phyloP scores from a whole-genome alignment of 2,329 filamentous ascomycete species.

The Chaetomiaceae sp. region DNA sequence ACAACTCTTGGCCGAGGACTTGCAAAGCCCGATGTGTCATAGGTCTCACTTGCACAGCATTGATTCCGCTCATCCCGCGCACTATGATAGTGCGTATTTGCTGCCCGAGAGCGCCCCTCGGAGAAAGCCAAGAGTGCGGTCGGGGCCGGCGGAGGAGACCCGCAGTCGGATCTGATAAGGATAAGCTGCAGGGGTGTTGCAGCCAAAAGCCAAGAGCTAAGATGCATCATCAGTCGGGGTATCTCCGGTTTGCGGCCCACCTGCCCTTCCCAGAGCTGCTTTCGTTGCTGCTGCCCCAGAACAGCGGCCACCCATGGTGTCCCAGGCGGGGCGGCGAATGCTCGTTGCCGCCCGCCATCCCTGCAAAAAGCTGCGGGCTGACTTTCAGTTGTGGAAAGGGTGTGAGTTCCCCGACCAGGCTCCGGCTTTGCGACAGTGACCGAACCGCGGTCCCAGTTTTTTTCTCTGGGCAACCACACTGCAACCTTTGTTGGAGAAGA shows the following conservation, averaged over 20 bases:
- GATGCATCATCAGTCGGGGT: not conserved
- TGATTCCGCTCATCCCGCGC: not conserved
- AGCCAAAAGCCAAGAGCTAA: conserved; percentile 4
- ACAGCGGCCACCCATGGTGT: too few species aligned
- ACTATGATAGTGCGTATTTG: not conserved
- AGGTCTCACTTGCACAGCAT: not conserved
- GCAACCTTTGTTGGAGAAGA: conserved; percentile 14
- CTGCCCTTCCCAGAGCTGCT: too few species aligned
- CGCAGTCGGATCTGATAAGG: conserved; percentile 19
- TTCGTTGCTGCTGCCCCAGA: too few species aligned
- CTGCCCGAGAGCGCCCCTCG: conserved; percentile 7
- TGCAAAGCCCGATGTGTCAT: not conserved
- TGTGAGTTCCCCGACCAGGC: not conserved
- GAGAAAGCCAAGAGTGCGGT: conserved; percentile 9
- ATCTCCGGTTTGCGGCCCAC: conserved; percentile 6
- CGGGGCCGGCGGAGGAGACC: conserved; percentile 15
- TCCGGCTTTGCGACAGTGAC: conserved; percentile 14
- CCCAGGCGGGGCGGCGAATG: not conserved
- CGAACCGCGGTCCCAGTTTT: conserved; percentile 13
- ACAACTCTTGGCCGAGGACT: not conserved
- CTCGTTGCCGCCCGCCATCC: conserved; percentile 7
- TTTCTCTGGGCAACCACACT: conserved; percentile 16
- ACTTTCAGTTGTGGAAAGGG: too few species aligned
- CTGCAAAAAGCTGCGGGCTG: not conserved
- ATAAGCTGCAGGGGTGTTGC: conserved; percentile 14